Evolutionary conservation across 352 stramenopile genomes (phyloP), one percentile per base, ranked within the genome.

Genomic region (Phytopythium boreale): DNA sequence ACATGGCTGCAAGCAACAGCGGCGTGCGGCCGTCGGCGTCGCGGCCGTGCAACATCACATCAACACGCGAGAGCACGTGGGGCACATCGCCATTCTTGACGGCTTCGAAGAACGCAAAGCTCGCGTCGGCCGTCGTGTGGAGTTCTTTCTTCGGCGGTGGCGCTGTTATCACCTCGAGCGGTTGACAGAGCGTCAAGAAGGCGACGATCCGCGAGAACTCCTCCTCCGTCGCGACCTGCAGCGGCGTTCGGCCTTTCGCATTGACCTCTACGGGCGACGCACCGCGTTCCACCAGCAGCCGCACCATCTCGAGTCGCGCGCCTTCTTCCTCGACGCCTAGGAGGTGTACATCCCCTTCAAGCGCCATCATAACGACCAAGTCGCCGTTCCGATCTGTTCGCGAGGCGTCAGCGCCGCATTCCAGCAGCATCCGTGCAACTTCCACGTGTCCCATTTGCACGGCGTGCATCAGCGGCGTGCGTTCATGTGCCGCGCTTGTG

Each of bases 391-490:
- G 15, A 14, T 61, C 55, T 0, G 22, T 36, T 11, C 37, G 24
- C 8, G 37, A 36, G 14, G 22, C 55, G 24, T 61, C 55, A 7
- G 47, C 34, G 4, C 59, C 49, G 15, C 4, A 12, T 2, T 59
- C 29, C 7, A 64, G 27, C 41, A 64, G 41, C 41, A 52, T 15
- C 1, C 6, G 34, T 20, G 29, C 49, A 14, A 60, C 29, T 11
- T 60, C 34, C 2, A 29, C 14, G n/a, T 60, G 53, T 2, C 53
- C 53, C 22, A 34, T 47, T 12, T n/a, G 12, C 15, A 46, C 36
- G 2, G 53, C 53, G 22, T 34, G 22, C 31, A 47, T 27, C n/a
- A 74, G 59, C 15, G 68, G 63, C 50, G 68, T 74, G 43, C 49
- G 39, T 5, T 29, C 49, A 1, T 37, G 24, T 0, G 26, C 24